Evolutionary conservation across 345 rosid genomes (phyloP).

Genomic region (Populus deltoides): DNA sequence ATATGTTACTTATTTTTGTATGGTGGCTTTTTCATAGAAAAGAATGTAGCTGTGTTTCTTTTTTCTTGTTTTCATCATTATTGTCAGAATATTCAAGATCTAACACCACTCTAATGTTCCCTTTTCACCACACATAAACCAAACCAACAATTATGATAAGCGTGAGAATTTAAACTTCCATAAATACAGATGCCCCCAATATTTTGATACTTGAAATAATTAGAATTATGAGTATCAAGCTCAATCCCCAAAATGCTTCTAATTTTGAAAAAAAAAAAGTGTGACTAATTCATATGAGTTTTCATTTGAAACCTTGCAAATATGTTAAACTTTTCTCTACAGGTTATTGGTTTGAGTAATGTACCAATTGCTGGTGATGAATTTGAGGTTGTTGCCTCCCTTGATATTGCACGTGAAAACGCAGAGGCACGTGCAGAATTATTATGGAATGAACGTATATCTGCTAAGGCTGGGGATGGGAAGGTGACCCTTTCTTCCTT

Average conservation of each 20-base stretch:
- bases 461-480: conserved; percentile 94
- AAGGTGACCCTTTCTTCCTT: conserved; percentile 92
- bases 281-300: background rate
- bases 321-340: conserved; percentile 21
- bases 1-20: background rate
- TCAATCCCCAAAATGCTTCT: background rate
- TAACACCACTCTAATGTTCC: background rate
- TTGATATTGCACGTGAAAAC: conserved; percentile 83
- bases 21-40: background rate
- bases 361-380: conserved; percentile 94
- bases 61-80: background rate
- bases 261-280: background rate
- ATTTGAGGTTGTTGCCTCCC: conserved; percentile 77
- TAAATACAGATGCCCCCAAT: background rate
- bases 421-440: conserved; percentile 71
- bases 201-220: background rate
- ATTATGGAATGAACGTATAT: conserved; percentile 73
- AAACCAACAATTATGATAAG: background rate
- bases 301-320: conserved; percentile 10
- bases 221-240: background rate
- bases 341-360: conserved; percentile 86
- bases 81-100: background rate
- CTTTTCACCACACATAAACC: background rate
- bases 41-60: background rate
- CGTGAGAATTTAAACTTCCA: background rate